phyloP scores from a whole-genome alignment of 305 asterid species.

The Solanum hybrid region DNA sequence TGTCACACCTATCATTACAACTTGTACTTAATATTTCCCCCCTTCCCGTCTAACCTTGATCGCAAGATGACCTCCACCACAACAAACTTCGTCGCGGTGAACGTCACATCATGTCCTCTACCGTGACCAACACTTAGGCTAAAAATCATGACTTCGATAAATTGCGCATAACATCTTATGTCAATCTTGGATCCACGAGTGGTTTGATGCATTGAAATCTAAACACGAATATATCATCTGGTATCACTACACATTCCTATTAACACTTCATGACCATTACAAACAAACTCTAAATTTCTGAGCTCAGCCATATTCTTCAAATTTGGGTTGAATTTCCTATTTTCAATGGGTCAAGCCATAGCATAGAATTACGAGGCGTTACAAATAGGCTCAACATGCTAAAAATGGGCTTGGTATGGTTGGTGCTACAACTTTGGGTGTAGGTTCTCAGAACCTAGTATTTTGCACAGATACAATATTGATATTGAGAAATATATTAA shows the following conservation, averaged over 20 bases:
- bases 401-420: not conserved
- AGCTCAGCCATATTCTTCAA: not conserved
- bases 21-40: not conserved
- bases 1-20: not conserved
- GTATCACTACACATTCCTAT: not conserved
- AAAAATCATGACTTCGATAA: not conserved
- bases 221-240: not conserved
- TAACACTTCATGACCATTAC: not conserved
- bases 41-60: not conserved
- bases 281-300: not conserved
- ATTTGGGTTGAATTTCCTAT: not conserved
- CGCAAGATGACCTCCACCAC: not conserved
- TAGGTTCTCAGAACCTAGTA: too few species aligned
- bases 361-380: not conserved
- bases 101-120: not conserved
- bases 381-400: not conserved
- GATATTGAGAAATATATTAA: not conserved
- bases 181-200: not conserved
- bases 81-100: not conserved
- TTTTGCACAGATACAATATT: not conserved
- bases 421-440: not conserved
- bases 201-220: not conserved
- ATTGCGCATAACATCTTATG: not conserved
- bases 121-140: not conserved
- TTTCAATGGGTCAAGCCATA: not conserved